Base-by-base conservation (phyloP, 768 basidiomycete species). In the Hericium coralloides region DNA sequence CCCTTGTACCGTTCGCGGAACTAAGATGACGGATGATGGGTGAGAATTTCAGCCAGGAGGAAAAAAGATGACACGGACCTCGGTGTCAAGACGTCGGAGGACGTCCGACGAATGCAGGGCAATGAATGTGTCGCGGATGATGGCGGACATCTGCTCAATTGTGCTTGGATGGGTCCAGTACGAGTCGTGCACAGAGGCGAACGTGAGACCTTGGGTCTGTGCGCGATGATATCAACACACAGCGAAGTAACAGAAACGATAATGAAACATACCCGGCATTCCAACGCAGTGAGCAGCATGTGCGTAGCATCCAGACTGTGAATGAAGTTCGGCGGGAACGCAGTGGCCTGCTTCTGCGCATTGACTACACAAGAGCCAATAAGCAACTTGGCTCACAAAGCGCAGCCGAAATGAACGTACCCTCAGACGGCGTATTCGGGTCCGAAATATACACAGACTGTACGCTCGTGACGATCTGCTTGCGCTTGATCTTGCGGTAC, bases 261-360 rank as follows among this genome's bases (percentile, higher is more conserved):
- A 43, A 23, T 3, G 25, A 41, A 53, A 72, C 85, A 55, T 70
- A 91, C 92, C 60, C 79, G 74, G 69, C 94, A 97, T 62, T 92
- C 87, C 49, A 95, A 77, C 10, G 95, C 94, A 2, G 95, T 97
- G 63, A 98, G 73, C 83, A 98, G 87, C 94, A 99, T 98, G 73
- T 99, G 97, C 1, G 95, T 95, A 2, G 97, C 97, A 69, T 99
- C 97, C 26, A 99, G 78, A 66, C 89, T 92, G 68, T 99, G 97
- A 53, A 99, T 92, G 66, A 95, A 98, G 74, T 99, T 99, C 50
- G 97, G 97, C 4, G 97, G 95, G 83, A 99, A 98, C 0, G 97
- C 97, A 15, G 92, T 84, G 0, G 93, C 90, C 69, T 99, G 95
- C 70, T 97, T 97, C 57, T 75, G 60, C 1, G 89, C 69, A 63